phyloP scores from a whole-genome alignment of 2,329 filamentous ascomycete species.

The Colletotrichum abscissum region DNA sequence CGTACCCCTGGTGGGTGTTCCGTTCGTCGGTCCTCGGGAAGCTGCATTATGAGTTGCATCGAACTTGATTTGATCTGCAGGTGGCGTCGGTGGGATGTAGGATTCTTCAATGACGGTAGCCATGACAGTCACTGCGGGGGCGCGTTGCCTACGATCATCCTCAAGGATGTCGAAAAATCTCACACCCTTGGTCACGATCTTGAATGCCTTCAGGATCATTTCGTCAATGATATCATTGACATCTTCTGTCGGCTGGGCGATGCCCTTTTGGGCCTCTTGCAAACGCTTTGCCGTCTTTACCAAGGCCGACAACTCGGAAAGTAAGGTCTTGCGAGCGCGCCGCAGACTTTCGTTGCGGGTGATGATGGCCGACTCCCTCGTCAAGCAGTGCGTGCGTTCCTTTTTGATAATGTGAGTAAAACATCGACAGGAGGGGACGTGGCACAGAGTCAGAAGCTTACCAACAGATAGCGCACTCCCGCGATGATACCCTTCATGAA shows the following conservation, averaged over 20 bases:
- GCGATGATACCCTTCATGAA: slow-evolving; percentile 95
- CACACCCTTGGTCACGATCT: slow-evolving; percentile 91
- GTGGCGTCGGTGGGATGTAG: slow-evolving; percentile 71
- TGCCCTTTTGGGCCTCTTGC: slow-evolving; percentile 75
- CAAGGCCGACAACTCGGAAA: slow-evolving; percentile 89
- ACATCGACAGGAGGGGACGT: too few species aligned
- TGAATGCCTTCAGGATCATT: slow-evolving; percentile 93
- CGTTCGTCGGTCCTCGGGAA: slow-evolving; percentile 49
- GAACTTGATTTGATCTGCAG: slow-evolving; percentile 66
- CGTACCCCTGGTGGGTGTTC: slow-evolving; percentile 47
- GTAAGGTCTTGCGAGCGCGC: slow-evolving; percentile 83
- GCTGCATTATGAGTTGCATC: slow-evolving; percentile 54
- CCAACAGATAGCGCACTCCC: slow-evolving; percentile 88
- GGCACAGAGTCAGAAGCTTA: slow-evolving; percentile 59
- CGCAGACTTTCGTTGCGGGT: slow-evolving; percentile 81
- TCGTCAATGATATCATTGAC: slow-evolving; percentile 87
- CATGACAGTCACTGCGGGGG: slow-evolving; percentile 68
- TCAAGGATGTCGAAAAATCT: slow-evolving; percentile 89
- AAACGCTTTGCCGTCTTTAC: slow-evolving; percentile 90
- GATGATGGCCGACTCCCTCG: slow-evolving; percentile 81
- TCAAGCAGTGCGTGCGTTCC: slow-evolving; percentile 91
- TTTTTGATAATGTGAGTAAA: slow-evolving; percentile 47
- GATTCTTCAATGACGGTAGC: slow-evolving; percentile 69
- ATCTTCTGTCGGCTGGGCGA: slow-evolving; percentile 60
- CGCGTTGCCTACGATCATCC: slow-evolving; percentile 65